phyloP scores from a whole-genome alignment of 2,329 filamentous ascomycete species.

The Teratosphaeria viscida region DNA sequence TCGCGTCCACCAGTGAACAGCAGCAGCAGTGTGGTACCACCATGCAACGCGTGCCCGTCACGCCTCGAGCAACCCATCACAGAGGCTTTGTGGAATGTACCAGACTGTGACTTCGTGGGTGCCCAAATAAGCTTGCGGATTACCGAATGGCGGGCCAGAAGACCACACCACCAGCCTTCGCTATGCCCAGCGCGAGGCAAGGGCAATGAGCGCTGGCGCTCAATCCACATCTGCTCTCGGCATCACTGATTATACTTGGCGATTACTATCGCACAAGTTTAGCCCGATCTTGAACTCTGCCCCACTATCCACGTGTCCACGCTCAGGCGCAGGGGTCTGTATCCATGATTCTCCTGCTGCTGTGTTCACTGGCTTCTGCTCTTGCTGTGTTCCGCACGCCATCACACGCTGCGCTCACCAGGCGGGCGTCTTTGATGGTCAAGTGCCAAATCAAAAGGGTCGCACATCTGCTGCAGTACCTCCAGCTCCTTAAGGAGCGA shows the following conservation, averaged over 20 bases:
- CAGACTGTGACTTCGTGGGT: not conserved
- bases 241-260: not conserved
- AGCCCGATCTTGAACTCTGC: not conserved
- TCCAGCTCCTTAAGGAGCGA: not conserved
- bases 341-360: conserved; percentile 1
- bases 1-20: conserved; percentile 2
- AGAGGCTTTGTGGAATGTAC: not conserved
- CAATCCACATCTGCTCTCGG: not conserved
- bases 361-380: conserved; percentile 5
- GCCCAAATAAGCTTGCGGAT: not conserved
- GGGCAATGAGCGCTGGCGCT: not conserved
- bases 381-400: conserved; percentile 13
- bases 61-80: not conserved
- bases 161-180: not conserved
- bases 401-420: conserved; percentile 19
- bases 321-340: not conserved
- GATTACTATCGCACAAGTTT: not conserved
- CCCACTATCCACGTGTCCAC: not conserved
- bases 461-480: not conserved
- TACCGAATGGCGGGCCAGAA: not conserved
- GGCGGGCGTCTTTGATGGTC: conserved; percentile 14
- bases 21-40: conserved; percentile 1
- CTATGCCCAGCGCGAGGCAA: not conserved
- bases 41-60: not conserved
- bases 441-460: conserved; percentile 11